Conservation (phyloP, 768 basidiomycete genomes). For the Agaricus subrufescens region DNA sequence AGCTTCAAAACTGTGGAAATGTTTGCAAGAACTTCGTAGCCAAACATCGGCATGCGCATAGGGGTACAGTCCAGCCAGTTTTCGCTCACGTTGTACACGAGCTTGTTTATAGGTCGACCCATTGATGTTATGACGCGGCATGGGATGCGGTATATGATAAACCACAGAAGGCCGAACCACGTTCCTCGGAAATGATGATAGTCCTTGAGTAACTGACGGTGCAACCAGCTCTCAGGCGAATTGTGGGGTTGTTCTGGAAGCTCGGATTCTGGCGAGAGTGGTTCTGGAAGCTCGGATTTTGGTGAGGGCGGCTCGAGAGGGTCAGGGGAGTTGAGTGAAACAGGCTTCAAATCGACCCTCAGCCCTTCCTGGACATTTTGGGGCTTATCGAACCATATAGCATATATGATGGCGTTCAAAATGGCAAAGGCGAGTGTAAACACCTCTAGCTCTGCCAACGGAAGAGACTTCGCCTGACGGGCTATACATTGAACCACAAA, state of each 20-base stretch:
- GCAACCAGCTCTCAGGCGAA: neutral
- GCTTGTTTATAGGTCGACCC: constrained; percentile 1
- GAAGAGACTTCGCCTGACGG: neutral
- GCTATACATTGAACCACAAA: constrained; percentile 13
- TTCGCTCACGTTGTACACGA: neutral
- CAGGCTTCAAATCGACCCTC: neutral
- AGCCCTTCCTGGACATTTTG: neutral
- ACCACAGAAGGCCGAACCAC: neutral
- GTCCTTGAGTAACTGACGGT: neutral
- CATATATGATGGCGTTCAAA: neutral
- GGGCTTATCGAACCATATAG: neutral
- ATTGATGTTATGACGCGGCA: neutral
- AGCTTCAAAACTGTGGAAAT: neutral
- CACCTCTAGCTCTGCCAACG: constrained; percentile 1
- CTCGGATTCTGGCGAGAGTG: neutral
- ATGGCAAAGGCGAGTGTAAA: neutral
- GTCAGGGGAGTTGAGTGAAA: neutral
- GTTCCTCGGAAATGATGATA: neutral
- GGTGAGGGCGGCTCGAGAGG: neutral
- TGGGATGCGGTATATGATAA: neutral
- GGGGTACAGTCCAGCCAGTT: neutral
- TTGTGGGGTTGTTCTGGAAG: neutral
- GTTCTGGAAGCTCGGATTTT: too few species aligned
- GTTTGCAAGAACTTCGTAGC: neutral
- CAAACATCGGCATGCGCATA: neutral